Percentiles rank a stretch among this genome's conserved stretches.
phyloP scores from a whole-genome alignment of 2,329 filamentous ascomycete genomes.

The Ciborinia camelliae region DNA sequence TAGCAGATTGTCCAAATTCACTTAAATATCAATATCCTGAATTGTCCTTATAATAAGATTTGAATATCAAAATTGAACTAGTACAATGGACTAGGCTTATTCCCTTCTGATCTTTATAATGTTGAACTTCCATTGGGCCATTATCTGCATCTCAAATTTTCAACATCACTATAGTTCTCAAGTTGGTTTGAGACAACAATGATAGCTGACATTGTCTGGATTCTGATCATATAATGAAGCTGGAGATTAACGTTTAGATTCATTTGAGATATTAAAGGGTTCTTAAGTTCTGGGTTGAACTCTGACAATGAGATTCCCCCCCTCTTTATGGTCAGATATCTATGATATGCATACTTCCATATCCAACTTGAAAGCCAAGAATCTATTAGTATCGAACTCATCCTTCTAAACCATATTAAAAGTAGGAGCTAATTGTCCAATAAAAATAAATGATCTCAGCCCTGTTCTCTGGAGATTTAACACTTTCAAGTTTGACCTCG shows the following conservation, averaged over 20 bases:
- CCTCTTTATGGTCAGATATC: accelerated
- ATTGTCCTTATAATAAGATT: neutral
- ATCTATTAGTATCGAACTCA: neutral
- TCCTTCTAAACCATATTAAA: too few relatives aligned
- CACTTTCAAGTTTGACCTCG: neutral
- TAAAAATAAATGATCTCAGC: neutral
- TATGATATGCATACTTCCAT: neutral
- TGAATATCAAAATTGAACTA: neutral
- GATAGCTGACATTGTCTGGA: neutral
- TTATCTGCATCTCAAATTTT: neutral
- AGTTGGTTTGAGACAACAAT: neutral
- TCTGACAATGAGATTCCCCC: neutral
- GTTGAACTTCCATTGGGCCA: too few relatives aligned
- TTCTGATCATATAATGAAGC: neutral
- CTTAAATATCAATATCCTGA: neutral
- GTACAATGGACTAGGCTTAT: neutral
- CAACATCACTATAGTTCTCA: neutral
- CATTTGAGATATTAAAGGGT: neutral
- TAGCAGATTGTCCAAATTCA: neutral
- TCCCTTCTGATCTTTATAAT: neutral
- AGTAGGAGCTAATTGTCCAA: neutral
- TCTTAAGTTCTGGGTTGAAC: neutral
- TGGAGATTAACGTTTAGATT: too few relatives aligned
- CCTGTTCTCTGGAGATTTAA: too few relatives aligned
- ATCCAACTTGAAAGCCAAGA: neutral